phyloP scores from a whole-genome alignment of 768 basidiomycete genomes.

The Fomitopsis serialis region DNA sequence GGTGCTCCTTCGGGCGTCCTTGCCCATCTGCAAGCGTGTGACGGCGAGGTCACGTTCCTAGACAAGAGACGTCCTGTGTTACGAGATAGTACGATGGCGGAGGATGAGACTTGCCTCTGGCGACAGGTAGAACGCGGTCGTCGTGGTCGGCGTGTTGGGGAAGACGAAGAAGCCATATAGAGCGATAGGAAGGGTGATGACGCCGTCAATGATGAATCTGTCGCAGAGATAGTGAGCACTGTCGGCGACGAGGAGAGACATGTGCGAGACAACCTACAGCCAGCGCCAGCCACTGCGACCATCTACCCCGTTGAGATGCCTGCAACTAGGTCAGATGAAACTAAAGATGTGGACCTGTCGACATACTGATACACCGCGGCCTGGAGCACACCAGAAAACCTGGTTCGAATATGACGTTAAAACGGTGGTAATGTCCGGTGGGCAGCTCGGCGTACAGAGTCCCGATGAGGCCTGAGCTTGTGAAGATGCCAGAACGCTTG shows the following conservation, averaged over 20 bases:
- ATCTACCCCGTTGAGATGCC: constrained; percentile 45
- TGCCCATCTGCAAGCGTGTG: constrained; percentile 36
- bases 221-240: background rate
- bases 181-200: constrained; percentile 70
- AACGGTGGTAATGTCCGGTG: background rate
- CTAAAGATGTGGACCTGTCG: background rate
- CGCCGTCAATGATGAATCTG: constrained; percentile 64
- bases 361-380: constrained; percentile 54
- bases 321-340: constrained; percentile 12
- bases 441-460: constrained; percentile 41
- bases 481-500: constrained; percentile 69
- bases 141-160: constrained; percentile 64
- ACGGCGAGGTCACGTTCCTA: constrained; percentile 53
- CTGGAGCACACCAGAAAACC: constrained; percentile 63
- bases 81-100: background rate
- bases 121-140: constrained; percentile 58
- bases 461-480: constrained; percentile 54
- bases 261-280: constrained; percentile 38
- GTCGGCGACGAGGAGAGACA: background rate
- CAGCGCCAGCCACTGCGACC: constrained; percentile 66
- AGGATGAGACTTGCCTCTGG: constrained; percentile 36
- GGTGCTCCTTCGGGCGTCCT: constrained; percentile 25
- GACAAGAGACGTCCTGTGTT: background rate
- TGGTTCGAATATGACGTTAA: constrained; percentile 13
- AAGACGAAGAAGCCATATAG: constrained; percentile 69